Base-by-base conservation (phyloP, 192 early-diverging fungal species). In the Coemansia sp. region DNA sequence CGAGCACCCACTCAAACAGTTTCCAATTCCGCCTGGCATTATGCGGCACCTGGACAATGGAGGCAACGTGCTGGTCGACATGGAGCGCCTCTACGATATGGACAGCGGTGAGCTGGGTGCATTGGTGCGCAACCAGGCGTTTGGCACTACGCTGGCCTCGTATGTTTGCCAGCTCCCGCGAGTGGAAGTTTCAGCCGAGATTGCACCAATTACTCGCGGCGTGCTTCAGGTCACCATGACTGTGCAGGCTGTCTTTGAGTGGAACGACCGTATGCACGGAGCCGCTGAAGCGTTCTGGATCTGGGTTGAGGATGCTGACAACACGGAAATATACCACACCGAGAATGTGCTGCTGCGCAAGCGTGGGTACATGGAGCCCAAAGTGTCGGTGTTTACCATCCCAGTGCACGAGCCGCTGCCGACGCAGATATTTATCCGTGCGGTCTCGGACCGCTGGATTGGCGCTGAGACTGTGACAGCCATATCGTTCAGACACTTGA, bases 191-290 rank as follows among this genome's bases (percentile, higher is more conserved):
- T 86, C 91, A 12, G 91, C 93, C 5, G 82, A 86, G 37, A 85
- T 97, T 48, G 91, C 88, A 0, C 98, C 98, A 0, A 96, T 99
- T 61, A 98, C 98, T n/a, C 80, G 92, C 23, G 90, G 87, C 17
- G 93, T 99, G 6, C 83, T 99, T 38, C 83, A 90, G 17, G 83
- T 98, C 14, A 87, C 88, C n/a, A 72, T 97, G 21, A 85, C 86
- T 5, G 85, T 94, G 6, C 88, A 86, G 0, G 86, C 93, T 2
- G 93, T 93, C 65, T 99, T 98, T 80, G 83, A 89, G 6, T 99
- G 96, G 96, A 93, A 88, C 68, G 96, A 97, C 38, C 84, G 86
- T n/a, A 84, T 93, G 38, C 97, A 99, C 62, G 98, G 96, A 38
- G 81, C 75, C 16, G 87, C 85, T 19, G 95, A 98, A 69, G 89